Conservation (phyloP, 192 early-diverging fungal species). For the Thamnidium elegans region DNA sequence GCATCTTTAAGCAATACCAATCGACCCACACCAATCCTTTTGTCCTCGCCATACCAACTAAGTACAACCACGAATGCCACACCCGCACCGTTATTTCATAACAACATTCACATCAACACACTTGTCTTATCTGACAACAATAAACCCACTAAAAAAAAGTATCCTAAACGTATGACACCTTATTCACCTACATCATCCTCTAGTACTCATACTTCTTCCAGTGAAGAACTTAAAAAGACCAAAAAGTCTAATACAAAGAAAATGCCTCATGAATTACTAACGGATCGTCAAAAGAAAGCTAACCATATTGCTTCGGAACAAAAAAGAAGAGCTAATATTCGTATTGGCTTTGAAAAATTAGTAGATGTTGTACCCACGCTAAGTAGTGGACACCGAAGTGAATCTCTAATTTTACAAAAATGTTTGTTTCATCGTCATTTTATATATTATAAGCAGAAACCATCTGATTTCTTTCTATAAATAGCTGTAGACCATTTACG, state of each 20-base stretch:
- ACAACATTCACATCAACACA: too few relatives aligned
- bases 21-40: too few relatives aligned
- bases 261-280: conserved; percentile 62
- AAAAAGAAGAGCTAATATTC: conserved; percentile 87
- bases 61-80: too few relatives aligned
- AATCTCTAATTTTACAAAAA: conserved; percentile 81
- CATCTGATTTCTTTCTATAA: neutral
- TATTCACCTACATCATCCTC: too few relatives aligned
- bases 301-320: conserved; percentile 96
- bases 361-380: conserved; percentile 82
- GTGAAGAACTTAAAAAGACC: too few relatives aligned
- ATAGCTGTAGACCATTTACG: conserved; percentile 72
- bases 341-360: conserved; percentile 83
- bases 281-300: conserved; percentile 83
- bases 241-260: conserved; percentile 21
- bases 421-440: conserved; percentile 30
- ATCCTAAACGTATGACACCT: too few relatives aligned
- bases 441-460: neutral
- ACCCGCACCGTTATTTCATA: too few relatives aligned
- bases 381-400: conserved; percentile 75
- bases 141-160: too few relatives aligned
- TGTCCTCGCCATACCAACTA: too few relatives aligned
- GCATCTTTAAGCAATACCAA: too few relatives aligned
- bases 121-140: too few relatives aligned
- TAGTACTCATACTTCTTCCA: too few relatives aligned